phyloP scores from a whole-genome alignment of 1,139 yeast species.

The Yamadazyma membranifaciens region DNA sequence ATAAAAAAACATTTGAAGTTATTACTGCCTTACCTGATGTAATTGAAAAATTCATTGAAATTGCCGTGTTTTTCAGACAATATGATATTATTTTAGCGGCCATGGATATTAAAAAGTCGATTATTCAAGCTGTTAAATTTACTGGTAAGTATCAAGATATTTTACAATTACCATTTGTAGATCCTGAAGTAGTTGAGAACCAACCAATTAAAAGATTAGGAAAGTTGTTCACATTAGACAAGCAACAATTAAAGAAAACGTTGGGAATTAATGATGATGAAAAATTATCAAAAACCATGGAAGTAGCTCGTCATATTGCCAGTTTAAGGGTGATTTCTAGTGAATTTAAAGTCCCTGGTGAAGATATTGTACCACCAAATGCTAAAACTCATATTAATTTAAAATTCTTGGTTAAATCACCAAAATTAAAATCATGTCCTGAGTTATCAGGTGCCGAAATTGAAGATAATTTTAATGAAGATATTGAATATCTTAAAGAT shows the following conservation, averaged over 20 bases:
- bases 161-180: conserved; percentile 78
- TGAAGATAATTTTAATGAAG: conserved; percentile 35
- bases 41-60: conserved; percentile 72
- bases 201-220: conserved; percentile 60
- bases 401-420: conserved; percentile 74
- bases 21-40: conserved; percentile 66
- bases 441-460: conserved; percentile 40
- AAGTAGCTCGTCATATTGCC: conserved; percentile 69
- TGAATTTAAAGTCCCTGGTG: conserved; percentile 87
- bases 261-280: conserved; percentile 54
- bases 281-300: conserved; percentile 48
- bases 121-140: conserved; percentile 76
- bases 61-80: conserved; percentile 77
- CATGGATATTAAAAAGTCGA: conserved; percentile 65
- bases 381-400: conserved; percentile 74
- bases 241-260: conserved; percentile 52
- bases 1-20: conserved; percentile 50
- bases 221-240: conserved; percentile 58
- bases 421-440: conserved; percentile 60
- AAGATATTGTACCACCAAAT: conserved; percentile 67
- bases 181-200: conserved; percentile 41
- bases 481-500: conserved; percentile 65
- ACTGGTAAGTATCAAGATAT: conserved; percentile 58
- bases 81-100: conserved; percentile 62
- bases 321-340: conserved; percentile 66